A percentile compares a stretch with the other conserved stretches of the same genome.
Conservation (phyloP, 331 rosid genomes). For the Prunus yedoensis region DNA sequence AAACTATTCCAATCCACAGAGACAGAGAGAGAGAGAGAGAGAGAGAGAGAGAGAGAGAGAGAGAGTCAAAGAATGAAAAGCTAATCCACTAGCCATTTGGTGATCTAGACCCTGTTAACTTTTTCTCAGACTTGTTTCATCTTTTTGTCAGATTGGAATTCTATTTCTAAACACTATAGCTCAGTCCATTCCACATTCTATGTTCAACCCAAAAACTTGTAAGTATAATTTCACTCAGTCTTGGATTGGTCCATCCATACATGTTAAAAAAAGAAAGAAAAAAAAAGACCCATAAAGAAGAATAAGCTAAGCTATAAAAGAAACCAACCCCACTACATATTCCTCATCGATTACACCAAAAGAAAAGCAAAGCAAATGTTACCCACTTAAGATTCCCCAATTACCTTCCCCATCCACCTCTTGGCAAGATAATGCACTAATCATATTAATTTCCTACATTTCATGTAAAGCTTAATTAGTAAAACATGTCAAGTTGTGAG, state of each 20-base stretch:
- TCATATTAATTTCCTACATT: not conserved
- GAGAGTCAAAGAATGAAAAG: conserved; percentile 39
- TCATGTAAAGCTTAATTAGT: not conserved
- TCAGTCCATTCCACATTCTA: conserved; percentile 33
- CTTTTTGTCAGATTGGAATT: conserved; percentile 74
- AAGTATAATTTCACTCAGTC: conserved; percentile 21
- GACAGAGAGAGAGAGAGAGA: not conserved
- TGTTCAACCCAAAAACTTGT: conserved; percentile 13
- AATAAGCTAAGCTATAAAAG: conserved; percentile 21
- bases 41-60: too few relatives aligned
- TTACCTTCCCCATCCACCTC: not conserved
- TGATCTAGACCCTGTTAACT: conserved; percentile 54
- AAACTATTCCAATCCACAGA: conserved; percentile 6
- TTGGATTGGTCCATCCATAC: not conserved
- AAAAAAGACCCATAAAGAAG: not conserved
- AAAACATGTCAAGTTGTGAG: not conserved
- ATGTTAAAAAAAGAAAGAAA: not conserved
- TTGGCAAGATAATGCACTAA: not conserved
- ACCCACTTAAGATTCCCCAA: conserved; percentile 24
- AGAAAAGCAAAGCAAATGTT: conserved; percentile 10
- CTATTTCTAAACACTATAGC: conserved; percentile 47
- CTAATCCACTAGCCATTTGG: conserved; percentile 60
- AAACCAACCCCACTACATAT: conserved; percentile 38
- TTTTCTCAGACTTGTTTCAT: conserved; percentile 53
- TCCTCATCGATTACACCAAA: conserved; percentile 47